Percentiles rank a stretch among this genome's conserved stretches.
Conservation (phyloP, 495 filamentous ascomycete genomes). For the Parathielavia hyrcaniae region DNA sequence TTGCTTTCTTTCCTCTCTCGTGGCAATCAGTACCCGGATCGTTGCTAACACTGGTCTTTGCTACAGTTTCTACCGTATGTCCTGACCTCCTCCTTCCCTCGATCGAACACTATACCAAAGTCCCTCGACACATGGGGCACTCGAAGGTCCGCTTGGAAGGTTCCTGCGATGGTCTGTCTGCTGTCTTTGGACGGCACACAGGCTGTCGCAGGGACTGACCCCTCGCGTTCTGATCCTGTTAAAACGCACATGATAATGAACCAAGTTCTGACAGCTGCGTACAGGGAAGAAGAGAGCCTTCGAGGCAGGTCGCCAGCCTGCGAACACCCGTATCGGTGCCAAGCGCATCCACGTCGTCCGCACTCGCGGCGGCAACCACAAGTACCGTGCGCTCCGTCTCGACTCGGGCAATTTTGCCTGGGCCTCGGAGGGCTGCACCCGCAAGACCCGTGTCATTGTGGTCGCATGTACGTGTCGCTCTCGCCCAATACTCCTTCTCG, state of each 20-base stretch:
- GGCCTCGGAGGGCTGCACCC: conserved; percentile 93
- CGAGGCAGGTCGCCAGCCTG: conserved; percentile 98
- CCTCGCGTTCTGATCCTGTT: conserved; percentile 58
- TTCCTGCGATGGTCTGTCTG: conserved; percentile 9
- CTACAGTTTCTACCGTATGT: conserved; percentile 37
- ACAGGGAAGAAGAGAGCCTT: conserved; percentile 84
- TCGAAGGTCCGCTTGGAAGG: conserved; percentile 52
- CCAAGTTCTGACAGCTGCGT: conserved; percentile 32
- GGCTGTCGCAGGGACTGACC: conserved; percentile 18
- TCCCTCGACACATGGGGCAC: conserved; percentile 21
- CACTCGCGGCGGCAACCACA: conserved; percentile 97
- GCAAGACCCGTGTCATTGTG: conserved; percentile 97
- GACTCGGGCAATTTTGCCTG: conserved; percentile 99
- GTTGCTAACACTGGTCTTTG: conserved; percentile 23
- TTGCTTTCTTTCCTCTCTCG: conserved; percentile 11
- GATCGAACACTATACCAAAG: conserved; percentile 16
- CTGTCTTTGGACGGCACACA: conserved; percentile 7
- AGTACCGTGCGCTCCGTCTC: conserved; percentile 98
- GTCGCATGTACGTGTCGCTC: conserved; percentile 57
- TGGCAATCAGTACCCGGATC: background rate
- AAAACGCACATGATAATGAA: conserved; percentile 32
- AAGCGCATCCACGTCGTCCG: conserved; percentile 99
- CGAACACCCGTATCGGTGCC: conserved; percentile 96
- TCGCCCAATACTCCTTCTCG: background rate
- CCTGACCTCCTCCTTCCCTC: conserved; percentile 20